Evolutionary conservation across 169 alveolate genomes (phyloP).

Genomic region (Plasmodium chabaudi): DNA sequence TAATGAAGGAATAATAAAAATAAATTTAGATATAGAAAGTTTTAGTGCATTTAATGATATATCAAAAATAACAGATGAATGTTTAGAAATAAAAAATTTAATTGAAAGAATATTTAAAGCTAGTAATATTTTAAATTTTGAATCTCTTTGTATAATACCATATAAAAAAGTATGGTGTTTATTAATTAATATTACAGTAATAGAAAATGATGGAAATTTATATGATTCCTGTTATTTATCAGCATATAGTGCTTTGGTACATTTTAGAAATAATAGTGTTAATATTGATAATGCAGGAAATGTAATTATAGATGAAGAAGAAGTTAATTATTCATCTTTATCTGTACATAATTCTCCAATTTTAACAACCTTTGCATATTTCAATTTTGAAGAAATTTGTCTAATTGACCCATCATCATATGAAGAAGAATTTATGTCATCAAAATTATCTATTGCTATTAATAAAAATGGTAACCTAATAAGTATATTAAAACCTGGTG

Average conservation of each 20-base stretch:
- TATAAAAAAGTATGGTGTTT: slow-evolving; percentile 67
- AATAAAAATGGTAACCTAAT: slow-evolving; percentile 45
- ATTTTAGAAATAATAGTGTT: slow-evolving; percentile 43
- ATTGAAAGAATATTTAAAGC: slow-evolving; percentile 60
- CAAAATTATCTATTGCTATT: slow-evolving; percentile 52
- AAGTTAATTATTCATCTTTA: slow-evolving; percentile 39
- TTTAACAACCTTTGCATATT: slow-evolving; percentile 65
- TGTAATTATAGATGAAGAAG: slow-evolving; percentile 45
- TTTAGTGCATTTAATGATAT: slow-evolving; percentile 24
- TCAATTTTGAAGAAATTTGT: slow-evolving; percentile 38
- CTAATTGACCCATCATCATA: slow-evolving; percentile 38
- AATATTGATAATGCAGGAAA: slow-evolving; percentile 13
- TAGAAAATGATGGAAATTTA: slow-evolving; percentile 71
- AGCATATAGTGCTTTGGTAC: slow-evolving; percentile 60
- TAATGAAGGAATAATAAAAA: slow-evolving; percentile 51
- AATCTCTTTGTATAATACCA: slow-evolving; percentile 68
- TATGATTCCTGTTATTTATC: slow-evolving; percentile 64
- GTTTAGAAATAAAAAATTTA: slow-evolving; percentile 59
- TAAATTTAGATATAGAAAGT: slow-evolving; percentile 66
- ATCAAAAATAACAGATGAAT: slow-evolving; percentile 36
- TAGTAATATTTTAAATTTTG: slow-evolving; percentile 63
- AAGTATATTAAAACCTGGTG: slow-evolving; percentile 64
- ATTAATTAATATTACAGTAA: slow-evolving; percentile 33
- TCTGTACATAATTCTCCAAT: slow-evolving; percentile 56
- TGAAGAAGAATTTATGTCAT: slow-evolving; percentile 71